Evolutionary conservation across 2,329 filamentous ascomycete genomes (phyloP).

Genomic region (Xylariaceae sp.): DNA sequence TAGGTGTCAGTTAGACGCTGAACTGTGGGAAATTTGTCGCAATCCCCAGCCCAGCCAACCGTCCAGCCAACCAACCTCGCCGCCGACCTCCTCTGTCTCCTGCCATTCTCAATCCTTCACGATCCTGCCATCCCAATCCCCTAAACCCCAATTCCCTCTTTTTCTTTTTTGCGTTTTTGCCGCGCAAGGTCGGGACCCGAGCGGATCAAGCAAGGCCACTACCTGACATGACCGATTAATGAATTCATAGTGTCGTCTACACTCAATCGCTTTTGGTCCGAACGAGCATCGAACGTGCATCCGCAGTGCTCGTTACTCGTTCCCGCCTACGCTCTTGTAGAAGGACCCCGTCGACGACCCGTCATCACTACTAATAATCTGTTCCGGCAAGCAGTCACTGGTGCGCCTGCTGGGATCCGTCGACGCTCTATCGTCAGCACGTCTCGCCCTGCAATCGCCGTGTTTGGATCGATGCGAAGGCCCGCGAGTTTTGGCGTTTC

Average conservation of each 20-base stretch:
- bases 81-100: constrained; percentile 18
- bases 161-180: constrained; percentile 10
- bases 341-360: background rate
- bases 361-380: background rate
- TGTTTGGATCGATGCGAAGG: background rate
- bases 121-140: constrained; percentile 12
- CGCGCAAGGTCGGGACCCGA: constrained; percentile 9
- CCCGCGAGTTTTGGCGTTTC: background rate
- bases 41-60: constrained; percentile 4
- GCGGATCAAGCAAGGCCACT: constrained; percentile 9
- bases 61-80: constrained; percentile 17
- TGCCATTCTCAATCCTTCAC: constrained; percentile 15
- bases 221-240: constrained; percentile 13
- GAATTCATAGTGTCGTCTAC: constrained; percentile 10
- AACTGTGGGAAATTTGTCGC: constrained; percentile 21
- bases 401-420: constrained; percentile 3
- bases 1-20: constrained; percentile 5
- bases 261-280: constrained; percentile 10
- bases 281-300: constrained; percentile 3
- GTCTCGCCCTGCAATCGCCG: background rate
- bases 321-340: no score
- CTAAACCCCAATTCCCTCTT: constrained; percentile 5
- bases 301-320: constrained; percentile 1
- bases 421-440: background rate
- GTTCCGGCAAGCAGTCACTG: constrained; percentile 4